phyloP scores from a whole-genome alignment of 352 stramenopile genomes.

The Phytophthora pinifolia region DNA sequence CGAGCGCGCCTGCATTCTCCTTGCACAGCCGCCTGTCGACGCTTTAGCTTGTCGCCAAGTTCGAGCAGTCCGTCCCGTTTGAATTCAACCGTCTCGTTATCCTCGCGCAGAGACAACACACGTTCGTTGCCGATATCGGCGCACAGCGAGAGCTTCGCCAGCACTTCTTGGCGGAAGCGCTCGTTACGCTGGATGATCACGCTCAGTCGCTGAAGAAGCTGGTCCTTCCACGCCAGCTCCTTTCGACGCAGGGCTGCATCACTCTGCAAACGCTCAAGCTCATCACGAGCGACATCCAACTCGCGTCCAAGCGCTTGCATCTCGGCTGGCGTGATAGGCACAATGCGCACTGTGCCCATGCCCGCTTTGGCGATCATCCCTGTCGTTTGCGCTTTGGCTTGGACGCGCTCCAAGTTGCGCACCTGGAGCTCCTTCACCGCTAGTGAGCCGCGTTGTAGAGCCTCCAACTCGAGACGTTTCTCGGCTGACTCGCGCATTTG shows the following conservation, averaged over 20 bases:
- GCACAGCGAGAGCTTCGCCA: constrained; percentile 37
- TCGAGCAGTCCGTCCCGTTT: constrained; percentile 31
- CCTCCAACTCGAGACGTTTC: constrained; percentile 40
- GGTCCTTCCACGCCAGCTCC: constrained; percentile 62
- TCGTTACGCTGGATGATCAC: constrained; percentile 75
- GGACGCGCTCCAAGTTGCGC: constrained; percentile 64
- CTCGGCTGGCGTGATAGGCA: constrained; percentile 49
- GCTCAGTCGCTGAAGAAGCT: constrained; percentile 62
- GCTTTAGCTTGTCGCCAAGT: constrained; percentile 30
- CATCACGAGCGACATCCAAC: constrained; percentile 47
- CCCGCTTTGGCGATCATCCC: constrained; percentile 75
- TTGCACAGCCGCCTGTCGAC: constrained; percentile 32
- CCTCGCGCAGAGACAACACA: constrained; percentile 54
- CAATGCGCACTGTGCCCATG: constrained; percentile 66
- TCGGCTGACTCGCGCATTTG: constrained; percentile 48
- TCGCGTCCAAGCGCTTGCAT: constrained; percentile 42
- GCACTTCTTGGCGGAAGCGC: constrained; percentile 48
- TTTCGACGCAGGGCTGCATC: constrained; percentile 38
- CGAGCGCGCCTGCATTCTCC: constrained; percentile 38
- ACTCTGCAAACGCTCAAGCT: constrained; percentile 42
- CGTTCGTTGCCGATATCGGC: constrained; percentile 56
- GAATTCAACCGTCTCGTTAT: constrained; percentile 52
- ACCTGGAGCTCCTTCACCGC: constrained; percentile 41
- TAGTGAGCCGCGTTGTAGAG: constrained; percentile 21
- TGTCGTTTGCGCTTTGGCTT: constrained; percentile 58